Evolutionary conservation across 495 filamentous ascomycete species (phyloP), one percentile per base, ranked within the genome.

Genomic region (Rostrohypoxylon terebratum): DNA sequence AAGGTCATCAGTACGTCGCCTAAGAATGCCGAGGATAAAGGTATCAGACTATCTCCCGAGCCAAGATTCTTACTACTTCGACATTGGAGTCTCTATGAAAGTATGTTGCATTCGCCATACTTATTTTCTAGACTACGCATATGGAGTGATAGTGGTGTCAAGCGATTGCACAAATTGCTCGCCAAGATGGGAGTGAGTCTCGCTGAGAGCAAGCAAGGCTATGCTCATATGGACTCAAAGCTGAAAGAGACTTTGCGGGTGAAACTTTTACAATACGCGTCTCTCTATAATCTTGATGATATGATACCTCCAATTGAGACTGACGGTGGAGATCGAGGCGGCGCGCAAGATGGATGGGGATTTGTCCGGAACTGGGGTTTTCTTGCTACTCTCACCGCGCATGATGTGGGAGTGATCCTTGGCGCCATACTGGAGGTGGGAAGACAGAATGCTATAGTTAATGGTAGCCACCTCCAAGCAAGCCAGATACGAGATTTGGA

Each of bases 201-300:
- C 33, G 91, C 88, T 18, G 95, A 98, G 83, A 97, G 94, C 81
- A 93, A 93, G 70, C 94, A 98, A 78, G 94, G 87, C 75, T 99
- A 99, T 78, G 92, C 94, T 1, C 96, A 99, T 80, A 97, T 99
- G 94, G 96, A 99, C 77, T 95, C 98, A 92, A 90, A 96, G 75
- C 82, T 99, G 40, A 99, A 99, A 81, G 90, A 93, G 21, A 92
- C 91, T 11, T 82, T 99, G 21, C 90, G 94, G n/a, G 86, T 90
- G 55, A 91, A 95, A 50, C 84, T 99, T 1, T 85, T 97, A 40
- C 94, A 93, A 68, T 97, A 97, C 73, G 94, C 94, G 0, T 92
- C 93, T 1, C 81, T 94, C 66, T 98, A 98, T 79, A 94, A 94
- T 31, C 85, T 99, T 9, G 94, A 98, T 74, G 96, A 93, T 20